These are phyloP conservation scores for Exophiala viscosa DNA, from an alignment of 2,329 filamentous ascomycete genomes.

Conservation along the genomic window DNA sequence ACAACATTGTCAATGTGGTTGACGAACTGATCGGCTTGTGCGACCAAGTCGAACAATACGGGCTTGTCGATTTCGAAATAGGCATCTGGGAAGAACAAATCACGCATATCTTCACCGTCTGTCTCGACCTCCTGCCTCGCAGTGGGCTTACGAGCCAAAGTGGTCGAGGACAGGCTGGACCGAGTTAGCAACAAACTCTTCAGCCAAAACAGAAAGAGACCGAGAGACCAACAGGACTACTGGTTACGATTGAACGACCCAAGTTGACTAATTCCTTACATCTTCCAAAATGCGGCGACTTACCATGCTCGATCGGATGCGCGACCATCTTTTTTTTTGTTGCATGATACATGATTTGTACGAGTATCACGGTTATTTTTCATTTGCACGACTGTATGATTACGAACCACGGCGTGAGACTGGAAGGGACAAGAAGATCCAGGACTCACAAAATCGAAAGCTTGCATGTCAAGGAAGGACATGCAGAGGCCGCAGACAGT, in stretches of 20 bases:
- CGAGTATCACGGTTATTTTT: slow-evolving; percentile 16
- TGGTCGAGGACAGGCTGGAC: slow-evolving; percentile 4
- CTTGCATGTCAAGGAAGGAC: not conserved
- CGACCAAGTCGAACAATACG: slow-evolving; percentile 81
- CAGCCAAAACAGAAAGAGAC: not conserved
- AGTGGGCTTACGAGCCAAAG: slow-evolving; percentile 1
- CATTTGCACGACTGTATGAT: slow-evolving; percentile 21
- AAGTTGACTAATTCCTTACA: not conserved
- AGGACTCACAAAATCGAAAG: not conserved
- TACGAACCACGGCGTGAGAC: slow-evolving; percentile 5
- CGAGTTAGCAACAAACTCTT: not conserved
- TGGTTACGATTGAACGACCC: slow-evolving; percentile 12
- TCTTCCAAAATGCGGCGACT: no score
- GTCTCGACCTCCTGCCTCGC: slow-evolving; percentile 16
- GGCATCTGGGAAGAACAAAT: slow-evolving; percentile 96
- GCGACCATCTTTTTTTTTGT: slow-evolving; percentile 8
- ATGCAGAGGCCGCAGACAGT: no score
- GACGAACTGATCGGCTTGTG: slow-evolving; percentile 77
- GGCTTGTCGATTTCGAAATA: slow-evolving; percentile 96
- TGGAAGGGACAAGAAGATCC: no score
- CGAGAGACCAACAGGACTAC: not conserved
- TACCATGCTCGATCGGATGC: no score
- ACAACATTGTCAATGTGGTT: slow-evolving; percentile 72
- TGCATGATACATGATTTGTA: slow-evolving; percentile 25
- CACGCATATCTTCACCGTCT: slow-evolving; percentile 47